Base-by-base conservation (phyloP, 2,329 filamentous ascomycete genomes). In the Westerdykella sp. region DNA sequence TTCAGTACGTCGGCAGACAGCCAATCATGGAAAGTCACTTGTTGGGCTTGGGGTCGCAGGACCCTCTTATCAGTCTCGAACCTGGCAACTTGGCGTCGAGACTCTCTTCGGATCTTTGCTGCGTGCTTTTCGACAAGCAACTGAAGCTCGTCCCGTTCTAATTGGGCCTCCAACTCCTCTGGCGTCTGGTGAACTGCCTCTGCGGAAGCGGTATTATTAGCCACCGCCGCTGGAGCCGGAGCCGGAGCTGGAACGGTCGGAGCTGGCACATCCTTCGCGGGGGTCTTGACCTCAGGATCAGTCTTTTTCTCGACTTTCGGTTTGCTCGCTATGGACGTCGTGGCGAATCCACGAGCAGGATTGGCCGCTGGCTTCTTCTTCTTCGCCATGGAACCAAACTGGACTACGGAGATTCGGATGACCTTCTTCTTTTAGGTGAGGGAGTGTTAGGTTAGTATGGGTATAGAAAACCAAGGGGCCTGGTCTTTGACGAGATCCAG, bases 311-410 rank as follows among this genome's bases (percentile, higher is more conserved):
- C 61, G 7, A 31, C 53, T 59, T 91, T 88, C 37, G 78, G 74
- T 63, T 87, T 95, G 18, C 88, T 94, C 35, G 89, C 87, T 46
- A 95, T 78, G 1, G 91, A 97, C 11, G 87, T 94, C 5, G 93
- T 98, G 51, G 91, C 88, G 70, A 96, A 95, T 14, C 90, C 93
- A 66, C 93, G 79, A 32, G 89, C 88, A 46, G 90, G 87, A 68
- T 96, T 97, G 25, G 84, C 80, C 21, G 80, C 79, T 43, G 85
- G 77, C 78, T 96, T 97, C 75, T 88, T 94, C 73, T 96, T 95
- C 72, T 95, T 95, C 69, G 40, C 43, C 43, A 45, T 45, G 14
- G 42, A 45, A 34, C 21, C 22, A 28, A 40, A 21, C 3, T 35
- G 7, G 15, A 9, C 12, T 12, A 12, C 35, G 30, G 39, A 15